Base-by-base conservation (phyloP, 1,139 yeast genomes). In the Scheffersomyces stambukii region DNA sequence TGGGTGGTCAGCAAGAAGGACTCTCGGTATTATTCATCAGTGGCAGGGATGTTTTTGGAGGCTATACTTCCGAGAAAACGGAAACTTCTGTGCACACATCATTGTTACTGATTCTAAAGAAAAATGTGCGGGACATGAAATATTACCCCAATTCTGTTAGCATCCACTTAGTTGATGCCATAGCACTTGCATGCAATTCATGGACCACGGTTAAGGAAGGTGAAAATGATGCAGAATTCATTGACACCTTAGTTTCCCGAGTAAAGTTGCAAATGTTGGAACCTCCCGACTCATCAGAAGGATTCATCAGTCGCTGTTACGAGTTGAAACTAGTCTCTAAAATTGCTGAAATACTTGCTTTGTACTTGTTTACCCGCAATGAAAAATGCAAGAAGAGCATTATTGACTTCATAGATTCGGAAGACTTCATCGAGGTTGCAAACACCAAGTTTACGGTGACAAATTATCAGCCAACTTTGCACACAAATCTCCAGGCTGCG, bases 1-100 rank as follows among this genome's bases (percentile, higher is more conserved):
- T 84, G 68, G 75, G 73, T 40, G 79, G 85, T 6, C 75, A 80
- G 34, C 96, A 91, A 57, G 94, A 88, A 48, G 97, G 97, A 1
- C 58, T 89, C 17, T 71, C 95, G 1, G 82, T 84, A 28, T 63
- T 84, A 25, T 75, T 91, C 37, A 63, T 86, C 24, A 81, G 85
- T 28, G 95, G 95, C 2, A 60, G 74, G 35, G 81, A 79, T 39
- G 74, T 64, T 4, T 67, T 65, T 37, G 51, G 63, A 1, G 66
- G 60, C 29, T 46, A 56, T 27, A 37, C 32, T 21, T 35, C 24
- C 16, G 13, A 9, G 13, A 14, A 42, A 37, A 11, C 42, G 17
- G 44, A 48, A 5, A 64, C 74, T 5, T 10, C 15, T 10, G 9
- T 9, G 20, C 20, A 21, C 18, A 33, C 47, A 4, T 65, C 75